Base-by-base conservation (phyloP, 306 rosid species). In the Hylodesmum podocarpum region DNA sequence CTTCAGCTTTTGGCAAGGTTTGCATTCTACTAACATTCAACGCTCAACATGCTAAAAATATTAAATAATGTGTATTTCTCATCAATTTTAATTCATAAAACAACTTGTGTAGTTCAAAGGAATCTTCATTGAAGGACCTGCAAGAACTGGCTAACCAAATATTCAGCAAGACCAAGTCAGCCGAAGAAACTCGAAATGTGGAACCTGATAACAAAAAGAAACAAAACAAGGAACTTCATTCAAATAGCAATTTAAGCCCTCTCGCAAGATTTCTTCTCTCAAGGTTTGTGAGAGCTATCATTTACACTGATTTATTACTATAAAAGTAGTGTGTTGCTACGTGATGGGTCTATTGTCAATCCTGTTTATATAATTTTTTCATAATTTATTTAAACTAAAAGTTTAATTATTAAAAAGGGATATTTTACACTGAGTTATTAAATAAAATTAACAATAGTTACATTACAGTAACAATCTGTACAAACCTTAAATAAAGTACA, bases 181-280 rank as follows among this genome's bases (percentile, higher is more conserved):
- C 78, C 33, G 96, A 87, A 78, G 91, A 80, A 81, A 55, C 79
- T 3, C 84, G 81, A 74, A 86, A 80, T 47, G 76, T 82, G 2
- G 96, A 88, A 70, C 65, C 86, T 1, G 90, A 85, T 77, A 82
- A 37, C 86, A 76, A 82, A 82, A 91, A 83, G 82, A 88, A 73
- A 81, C 96, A 73, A 73, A 89, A 83, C 84, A 91, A 80, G 86
- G 97, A 88, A 27, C 44, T 72, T 29, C 89, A 87, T 81, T 86
- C 97, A 70, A 85, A 88, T 41, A 81, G 92, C 81, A 93, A 88
- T 78, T 78, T 91, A 72, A 93, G 93, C 70, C 92, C 98, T 7
- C 94, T 93, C 2, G 98, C 98, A 40, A 87, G 97, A 87, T 93
- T 93, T 83, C 89, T 93, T 84, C 94, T 93, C 62, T 89, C 98